Percentiles rank a stretch among this genome's conserved stretches.
These are phyloP conservation scores for Penicillium sp. DNA, from an alignment of 2,329 filamentous ascomycete species.

Conservation along the genomic window DNA sequence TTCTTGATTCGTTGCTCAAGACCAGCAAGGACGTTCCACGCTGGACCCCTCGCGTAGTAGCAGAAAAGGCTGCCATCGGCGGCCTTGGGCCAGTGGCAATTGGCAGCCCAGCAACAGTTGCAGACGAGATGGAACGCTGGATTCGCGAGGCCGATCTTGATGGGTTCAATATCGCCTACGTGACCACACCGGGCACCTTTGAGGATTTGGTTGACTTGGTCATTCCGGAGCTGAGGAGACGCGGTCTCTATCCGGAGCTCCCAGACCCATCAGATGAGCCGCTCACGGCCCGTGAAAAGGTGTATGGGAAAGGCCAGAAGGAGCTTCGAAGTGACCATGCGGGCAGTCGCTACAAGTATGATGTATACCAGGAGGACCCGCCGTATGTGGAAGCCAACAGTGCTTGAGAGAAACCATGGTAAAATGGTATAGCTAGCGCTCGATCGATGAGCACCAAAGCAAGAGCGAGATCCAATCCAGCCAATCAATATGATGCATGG, in stretches of 20 bases:
- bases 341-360: constrained; percentile 61
- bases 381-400: constrained; percentile 33
- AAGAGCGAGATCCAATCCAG: not conserved
- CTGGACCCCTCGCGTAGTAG: constrained; percentile 48
- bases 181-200: constrained; percentile 53
- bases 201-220: constrained; percentile 53
- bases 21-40: constrained; percentile 49
- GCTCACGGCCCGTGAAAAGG: constrained; percentile 57
- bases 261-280: constrained; percentile 20
- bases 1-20: constrained; percentile 51
- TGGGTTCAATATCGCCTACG: constrained; percentile 47
- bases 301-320: constrained; percentile 60
- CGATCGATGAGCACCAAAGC: not conserved
- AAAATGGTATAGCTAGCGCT: not conserved
- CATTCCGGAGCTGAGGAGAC: constrained; percentile 47
- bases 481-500: no score
- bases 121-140: constrained; percentile 51
- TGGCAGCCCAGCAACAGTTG: constrained; percentile 47
- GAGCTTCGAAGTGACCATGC: constrained; percentile 58
- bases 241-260: constrained; percentile 44
- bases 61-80: constrained; percentile 49
- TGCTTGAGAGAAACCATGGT: not conserved
- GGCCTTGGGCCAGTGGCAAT: constrained; percentile 50
- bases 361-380: constrained; percentile 57
- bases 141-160: constrained; percentile 45